phyloP scores from a whole-genome alignment of 2,329 filamentous ascomycete species.

The Parastagonospora avenae region DNA sequence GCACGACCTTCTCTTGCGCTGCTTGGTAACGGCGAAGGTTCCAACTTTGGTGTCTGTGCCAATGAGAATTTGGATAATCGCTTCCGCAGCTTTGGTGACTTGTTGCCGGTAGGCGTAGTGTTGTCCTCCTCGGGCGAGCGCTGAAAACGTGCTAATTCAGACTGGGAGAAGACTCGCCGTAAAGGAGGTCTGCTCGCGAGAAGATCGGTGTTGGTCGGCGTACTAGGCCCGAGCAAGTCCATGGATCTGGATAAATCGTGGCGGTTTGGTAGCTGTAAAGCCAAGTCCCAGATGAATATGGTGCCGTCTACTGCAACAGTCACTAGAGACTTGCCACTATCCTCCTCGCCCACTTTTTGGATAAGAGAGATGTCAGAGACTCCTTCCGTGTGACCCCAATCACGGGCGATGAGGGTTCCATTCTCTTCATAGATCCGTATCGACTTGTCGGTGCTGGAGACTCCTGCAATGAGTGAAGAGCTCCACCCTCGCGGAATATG shows the following conservation, averaged over 20 bases:
- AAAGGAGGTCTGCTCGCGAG: slow-evolving; percentile 68
- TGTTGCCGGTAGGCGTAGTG: slow-evolving; percentile 48
- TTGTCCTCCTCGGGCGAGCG: slow-evolving; percentile 51
- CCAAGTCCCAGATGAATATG: slow-evolving; percentile 54
- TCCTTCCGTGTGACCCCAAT: slow-evolving; percentile 94
- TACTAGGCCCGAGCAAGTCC: slow-evolving; percentile 41
- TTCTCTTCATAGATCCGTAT: slow-evolving; percentile 86
- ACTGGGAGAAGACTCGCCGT: slow-evolving; percentile 82
- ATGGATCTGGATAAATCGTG: slow-evolving; percentile 44
- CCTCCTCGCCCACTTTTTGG: slow-evolving; percentile 49
- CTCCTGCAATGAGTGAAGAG: slow-evolving; percentile 76
- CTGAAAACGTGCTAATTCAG: slow-evolving; percentile 81
- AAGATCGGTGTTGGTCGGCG: slow-evolving; percentile 40
- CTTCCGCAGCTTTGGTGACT: slow-evolving; percentile 58
- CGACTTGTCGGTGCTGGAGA: slow-evolving; percentile 95
- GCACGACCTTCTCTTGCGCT: slow-evolving; percentile 26
- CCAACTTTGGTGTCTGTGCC: slow-evolving; percentile 51
- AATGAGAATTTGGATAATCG: slow-evolving; percentile 60
- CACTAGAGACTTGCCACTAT: slow-evolving; percentile 55
- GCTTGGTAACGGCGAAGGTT: slow-evolving; percentile 46
- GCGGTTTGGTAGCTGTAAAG: slow-evolving; percentile 34
- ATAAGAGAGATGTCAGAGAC: slow-evolving; percentile 80
- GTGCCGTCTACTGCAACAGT: slow-evolving; percentile 58
- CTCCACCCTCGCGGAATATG: slow-evolving; percentile 62
- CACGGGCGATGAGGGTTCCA: slow-evolving; percentile 79